These are phyloP conservation scores for Sarocladium strictum DNA, from an alignment of 2,329 filamentous ascomycete genomes.

Conservation along the genomic window DNA sequence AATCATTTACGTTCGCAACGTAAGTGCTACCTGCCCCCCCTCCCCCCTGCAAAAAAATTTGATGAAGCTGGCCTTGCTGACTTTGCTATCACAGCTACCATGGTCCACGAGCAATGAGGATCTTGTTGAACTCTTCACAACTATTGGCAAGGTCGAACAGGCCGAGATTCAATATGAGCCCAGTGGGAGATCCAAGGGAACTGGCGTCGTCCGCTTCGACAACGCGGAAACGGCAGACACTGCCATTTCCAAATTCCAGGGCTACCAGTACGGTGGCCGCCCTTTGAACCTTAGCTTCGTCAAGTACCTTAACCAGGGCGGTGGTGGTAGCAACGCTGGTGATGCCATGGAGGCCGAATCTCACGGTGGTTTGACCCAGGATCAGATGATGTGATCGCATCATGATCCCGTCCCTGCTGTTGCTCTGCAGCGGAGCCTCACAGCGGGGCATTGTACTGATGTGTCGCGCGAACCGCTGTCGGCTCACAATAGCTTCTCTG, in stretches of 20 bases:
- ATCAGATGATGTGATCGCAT: conserved; percentile 81
- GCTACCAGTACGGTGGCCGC: conserved; percentile 93
- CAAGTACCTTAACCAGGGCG: conserved; percentile 78
- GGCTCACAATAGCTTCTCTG: neutral
- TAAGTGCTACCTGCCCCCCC: conserved; percentile 44
- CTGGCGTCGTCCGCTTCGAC: conserved; percentile 94
- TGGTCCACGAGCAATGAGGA: conserved; percentile 99
- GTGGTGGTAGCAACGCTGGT: conserved; percentile 31
- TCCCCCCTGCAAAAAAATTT: too few species aligned
- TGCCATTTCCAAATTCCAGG: conserved; percentile 93
- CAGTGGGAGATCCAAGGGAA: conserved; percentile 89
- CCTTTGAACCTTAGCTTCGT: conserved; percentile 90
- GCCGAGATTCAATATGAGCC: conserved; percentile 99
- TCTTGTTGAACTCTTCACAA: conserved; percentile 91
- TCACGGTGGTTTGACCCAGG: conserved; percentile 76
- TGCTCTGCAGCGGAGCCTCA: neutral
- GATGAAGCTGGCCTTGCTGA: neutral
- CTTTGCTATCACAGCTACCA: conserved; percentile 58
- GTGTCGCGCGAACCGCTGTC: neutral
- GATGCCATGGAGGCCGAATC: conserved; percentile 82
- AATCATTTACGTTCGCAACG: conserved; percentile 93
- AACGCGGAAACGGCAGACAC: conserved; percentile 78
- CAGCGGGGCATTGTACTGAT: neutral
- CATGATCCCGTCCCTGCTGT: neutral
- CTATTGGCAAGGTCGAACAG: conserved; percentile 95